Conservation (phyloP, 2,329 filamentous ascomycete species). For the Xylaria sp. region DNA sequence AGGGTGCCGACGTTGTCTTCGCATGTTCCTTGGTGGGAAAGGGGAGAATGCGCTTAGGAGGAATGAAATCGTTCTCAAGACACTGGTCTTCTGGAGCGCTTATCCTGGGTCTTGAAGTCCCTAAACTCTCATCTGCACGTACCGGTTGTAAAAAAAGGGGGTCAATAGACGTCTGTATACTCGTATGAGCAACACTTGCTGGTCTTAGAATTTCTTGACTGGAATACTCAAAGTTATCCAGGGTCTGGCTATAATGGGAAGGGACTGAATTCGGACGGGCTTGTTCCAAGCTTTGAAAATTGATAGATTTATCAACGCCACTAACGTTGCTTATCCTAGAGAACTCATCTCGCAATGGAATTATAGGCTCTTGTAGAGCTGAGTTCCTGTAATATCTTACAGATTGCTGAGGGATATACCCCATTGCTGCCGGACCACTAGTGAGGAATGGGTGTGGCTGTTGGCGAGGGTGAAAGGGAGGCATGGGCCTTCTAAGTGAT, state of each 20-base stretch:
- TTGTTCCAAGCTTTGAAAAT: conserved; percentile 6
- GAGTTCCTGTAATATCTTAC: conserved; percentile 9
- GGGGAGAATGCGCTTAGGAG: conserved; percentile 30
- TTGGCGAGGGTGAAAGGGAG: conserved; percentile 9
- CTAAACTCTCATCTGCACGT: not conserved
- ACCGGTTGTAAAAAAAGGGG: not conserved
- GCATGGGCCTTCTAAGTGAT: not conserved
- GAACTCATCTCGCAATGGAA: conserved; percentile 25
- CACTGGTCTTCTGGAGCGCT: not conserved
- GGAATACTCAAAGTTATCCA: not conserved
- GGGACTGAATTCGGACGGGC: conserved; percentile 29
- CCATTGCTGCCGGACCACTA: conserved; percentile 25
- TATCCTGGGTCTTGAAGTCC: not conserved
- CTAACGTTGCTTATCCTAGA: not conserved
- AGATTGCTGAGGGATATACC: conserved; percentile 21
- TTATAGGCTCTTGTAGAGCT: conserved; percentile 16
- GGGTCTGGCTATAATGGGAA: conserved; percentile 9
- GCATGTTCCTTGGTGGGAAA: conserved; percentile 8
- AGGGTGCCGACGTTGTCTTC: not conserved
- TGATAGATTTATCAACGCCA: not conserved
- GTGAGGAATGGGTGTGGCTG: conserved; percentile 24
- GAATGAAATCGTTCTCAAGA: conserved; percentile 4
- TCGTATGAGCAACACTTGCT: conserved; percentile 20
- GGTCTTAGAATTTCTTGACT: conserved; percentile 16
- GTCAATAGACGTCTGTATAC: not conserved